A percentile compares a stretch with the other conserved stretches of the same genome.
These are phyloP conservation scores for Rhizoctonia solani DNA, from an alignment of 1,284 basidiomycete species.

Conservation along the genomic window DNA sequence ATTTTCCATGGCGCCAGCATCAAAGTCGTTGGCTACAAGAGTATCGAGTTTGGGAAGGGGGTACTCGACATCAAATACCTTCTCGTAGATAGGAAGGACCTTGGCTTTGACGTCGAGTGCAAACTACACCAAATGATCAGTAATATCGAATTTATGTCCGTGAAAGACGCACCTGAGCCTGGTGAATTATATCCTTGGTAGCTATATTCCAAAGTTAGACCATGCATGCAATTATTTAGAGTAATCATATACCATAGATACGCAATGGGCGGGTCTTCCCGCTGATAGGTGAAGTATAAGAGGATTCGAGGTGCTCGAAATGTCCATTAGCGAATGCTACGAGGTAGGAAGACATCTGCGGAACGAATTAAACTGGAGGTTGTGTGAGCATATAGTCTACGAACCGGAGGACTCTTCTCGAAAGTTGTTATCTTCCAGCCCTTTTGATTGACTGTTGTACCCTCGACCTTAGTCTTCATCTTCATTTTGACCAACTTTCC, in stretches of 20 bases:
- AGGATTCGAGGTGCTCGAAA: constrained; percentile 75
- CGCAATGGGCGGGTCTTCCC: constrained; percentile 81
- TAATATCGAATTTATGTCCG: neutral
- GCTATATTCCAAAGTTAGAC: constrained; percentile 50
- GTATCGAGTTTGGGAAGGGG: constrained; percentile 94
- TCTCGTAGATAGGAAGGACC: constrained; percentile 91
- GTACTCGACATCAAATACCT: constrained; percentile 88
- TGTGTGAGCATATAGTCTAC: constrained; percentile 25
- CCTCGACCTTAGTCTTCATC: constrained; percentile 40
- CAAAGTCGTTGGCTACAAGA: constrained; percentile 74
- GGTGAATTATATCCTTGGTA: constrained; percentile 84
- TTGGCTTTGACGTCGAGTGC: constrained; percentile 88
- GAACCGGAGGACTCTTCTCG: constrained; percentile 66
- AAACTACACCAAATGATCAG: constrained; percentile 51
- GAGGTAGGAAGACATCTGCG: constrained; percentile 84
- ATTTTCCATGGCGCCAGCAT: constrained; percentile 95
- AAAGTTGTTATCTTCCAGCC: constrained; percentile 82
- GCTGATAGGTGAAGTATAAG: constrained; percentile 81
- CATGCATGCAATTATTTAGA: neutral
- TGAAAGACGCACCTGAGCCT: constrained; percentile 51
- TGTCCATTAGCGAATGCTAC: constrained; percentile 89
- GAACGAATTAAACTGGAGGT: neutral
- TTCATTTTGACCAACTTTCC: constrained; percentile 44
- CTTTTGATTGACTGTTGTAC: constrained; percentile 44
- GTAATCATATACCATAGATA: constrained; percentile 66